Evolutionary conservation across 139 green algal genomes (phyloP), one percentile per base, ranked within the genome.

Genomic region (Eudorina sp.): DNA sequence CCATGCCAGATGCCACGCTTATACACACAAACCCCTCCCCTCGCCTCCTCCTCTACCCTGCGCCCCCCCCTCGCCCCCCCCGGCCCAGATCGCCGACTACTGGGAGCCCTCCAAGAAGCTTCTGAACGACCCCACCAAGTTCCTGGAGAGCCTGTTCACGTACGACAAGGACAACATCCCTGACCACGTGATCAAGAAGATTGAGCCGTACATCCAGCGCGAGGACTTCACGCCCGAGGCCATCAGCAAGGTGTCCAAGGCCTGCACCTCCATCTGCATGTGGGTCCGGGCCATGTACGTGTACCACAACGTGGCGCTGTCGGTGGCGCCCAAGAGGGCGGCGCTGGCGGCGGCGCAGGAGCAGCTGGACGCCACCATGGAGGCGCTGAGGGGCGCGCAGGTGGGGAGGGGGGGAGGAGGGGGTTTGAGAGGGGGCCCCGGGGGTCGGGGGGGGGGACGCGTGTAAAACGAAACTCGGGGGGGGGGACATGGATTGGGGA

Each of bases 241-340:
- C 1, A 93, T 98, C 46, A 85, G 89, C 60, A 94, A 94, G 90
- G 95, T 97, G 36, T 97, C 95, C 89, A 97, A 97, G 90, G 95
- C 95, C 13, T 97, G 95, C 95, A 98, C 94, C 55, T 96, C 94
- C 88, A 97, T 98, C 89, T 98, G 95, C 89, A 96, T 96, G 95
- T 98, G 95, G 95, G 95, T 93, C 70, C 88, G 94, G 21, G 95
- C 94, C 34, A 98, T 98, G 95, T 93, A 96, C 90, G 92, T 95
- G 43, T 98, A 98, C 94, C 91, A 98, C 91, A 95, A 94, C 53
- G 94, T 98, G 58, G 92, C 94, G n/a, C 88, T 97, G 8, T 76
- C 89, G 38, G 95, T 98, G 46, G 95, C 91, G 55, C 95, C 95
- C 82, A 97, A 97, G 93, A 92, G 95, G 23, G 89, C 86, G 46